Evolutionary conservation across 768 basidiomycete species (phyloP), one percentile per base, ranked within the genome.

Genomic region (Stropharia rugosoannulata): DNA sequence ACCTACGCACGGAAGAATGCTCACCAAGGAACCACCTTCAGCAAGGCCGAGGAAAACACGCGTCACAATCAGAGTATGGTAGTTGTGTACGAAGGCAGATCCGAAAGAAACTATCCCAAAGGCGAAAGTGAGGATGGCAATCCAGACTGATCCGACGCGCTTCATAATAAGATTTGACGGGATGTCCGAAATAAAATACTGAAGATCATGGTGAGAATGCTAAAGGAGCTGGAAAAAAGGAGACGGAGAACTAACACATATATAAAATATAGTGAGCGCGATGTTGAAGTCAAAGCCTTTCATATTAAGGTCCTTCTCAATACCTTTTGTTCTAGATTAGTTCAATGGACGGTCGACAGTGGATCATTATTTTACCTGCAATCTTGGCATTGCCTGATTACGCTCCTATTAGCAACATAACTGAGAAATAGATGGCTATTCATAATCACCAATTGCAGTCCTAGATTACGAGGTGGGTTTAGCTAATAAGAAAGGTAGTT

Each of bases 151-250:
- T 7, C 77, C 77, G 50, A 74, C 72, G 35, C 64, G 71, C 57
- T 78, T 79, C 42, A 78, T 64, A 3, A 68, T 66, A 6, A 79
- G 67, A 53, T 79, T 79, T 19, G 75, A 75, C 0, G 77, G 77
- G 16, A 77, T 67, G 55, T 77, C 75, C 1, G 70, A 60, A 41
- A 68, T 52, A 39, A 72, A 72, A 51, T 69, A 75, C 75, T 78
- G 52, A 12, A 11, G n/a, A 44, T 18, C 13, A 32, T 32, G 41
- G 40, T 29, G 22, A 15, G 12, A 12, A 25, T 53, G 8, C 47
- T 36, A 44, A 22, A 40, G 19, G 8, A 11, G 37, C 32, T 15
- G 6, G 7, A 11, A 32, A 11, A 6, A 4, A 41, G 0, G 11
- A 57, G 15, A 13, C 44, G 41, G 41, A 46, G 40, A 4, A 54